phyloP scores from a whole-genome alignment of 139 green algal species.

The Parachlorella kessleri region DNA sequence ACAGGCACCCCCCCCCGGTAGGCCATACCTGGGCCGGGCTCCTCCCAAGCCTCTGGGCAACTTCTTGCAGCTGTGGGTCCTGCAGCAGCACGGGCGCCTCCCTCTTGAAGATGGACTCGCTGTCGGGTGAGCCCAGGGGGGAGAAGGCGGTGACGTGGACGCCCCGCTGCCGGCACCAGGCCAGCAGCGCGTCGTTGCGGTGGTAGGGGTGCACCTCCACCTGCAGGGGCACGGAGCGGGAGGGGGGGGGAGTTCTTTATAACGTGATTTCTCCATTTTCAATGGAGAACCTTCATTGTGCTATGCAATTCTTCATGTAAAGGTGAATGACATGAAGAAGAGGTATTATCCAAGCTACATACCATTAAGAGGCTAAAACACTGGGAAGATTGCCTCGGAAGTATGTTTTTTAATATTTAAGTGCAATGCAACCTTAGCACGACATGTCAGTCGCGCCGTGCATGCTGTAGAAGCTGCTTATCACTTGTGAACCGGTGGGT shows the following conservation, averaged over 20 bases:
- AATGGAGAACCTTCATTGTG: too few relatives aligned
- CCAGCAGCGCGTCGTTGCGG: conserved; percentile 80
- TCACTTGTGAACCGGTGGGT: too few relatives aligned
- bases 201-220: conserved; percentile 94
- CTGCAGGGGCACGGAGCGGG: conserved; percentile 46
- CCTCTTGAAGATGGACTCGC: conserved; percentile 59
- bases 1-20: not conserved
- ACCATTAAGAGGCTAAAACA: too few relatives aligned
- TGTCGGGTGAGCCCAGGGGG: conserved; percentile 86
- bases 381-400: too few relatives aligned
- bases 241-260: not conserved
- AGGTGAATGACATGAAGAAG: too few relatives aligned
- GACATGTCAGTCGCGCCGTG: too few relatives aligned
- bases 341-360: too few relatives aligned
- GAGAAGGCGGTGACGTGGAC: conserved; percentile 94
- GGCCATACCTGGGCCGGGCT: not conserved
- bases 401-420: too few relatives aligned
- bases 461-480: too few relatives aligned
- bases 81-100: not conserved
- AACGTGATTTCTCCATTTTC: too few relatives aligned
- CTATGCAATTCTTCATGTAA: too few relatives aligned
- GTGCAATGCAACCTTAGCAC: too few relatives aligned
- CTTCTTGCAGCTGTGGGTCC: not conserved
- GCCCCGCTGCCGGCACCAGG: conserved; percentile 26
- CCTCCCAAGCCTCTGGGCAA: not conserved